These are phyloP conservation scores for Boletus reticuloceps DNA, from an alignment of 768 basidiomycete species.

Conservation along the genomic window DNA sequence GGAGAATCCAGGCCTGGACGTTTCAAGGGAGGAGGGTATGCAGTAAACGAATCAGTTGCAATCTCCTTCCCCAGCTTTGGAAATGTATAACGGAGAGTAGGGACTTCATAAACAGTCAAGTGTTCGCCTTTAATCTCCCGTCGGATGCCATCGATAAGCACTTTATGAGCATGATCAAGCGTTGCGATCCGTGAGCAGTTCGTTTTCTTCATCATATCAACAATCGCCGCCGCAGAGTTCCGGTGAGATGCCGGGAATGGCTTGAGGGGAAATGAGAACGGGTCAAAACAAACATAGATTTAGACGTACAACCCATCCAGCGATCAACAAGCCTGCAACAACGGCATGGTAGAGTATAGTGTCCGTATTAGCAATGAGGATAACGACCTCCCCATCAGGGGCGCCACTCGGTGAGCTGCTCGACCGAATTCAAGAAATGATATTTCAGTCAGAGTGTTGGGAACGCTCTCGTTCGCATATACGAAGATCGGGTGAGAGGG, in stretches of 20 bases:
- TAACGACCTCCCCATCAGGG: constrained; percentile 18
- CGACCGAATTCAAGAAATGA: constrained; percentile 28
- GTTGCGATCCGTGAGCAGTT: constrained; percentile 20
- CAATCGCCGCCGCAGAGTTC: constrained; percentile 42
- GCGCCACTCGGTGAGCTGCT: constrained; percentile 36
- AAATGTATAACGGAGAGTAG: constrained; percentile 28
- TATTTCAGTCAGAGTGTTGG: constrained; percentile 1
- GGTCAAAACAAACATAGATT: constrained; percentile 18
- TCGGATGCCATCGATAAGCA: constrained; percentile 11
- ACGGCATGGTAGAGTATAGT: constrained; percentile 34
- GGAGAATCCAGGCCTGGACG: constrained; percentile 32
- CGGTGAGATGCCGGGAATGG: constrained; percentile 38
- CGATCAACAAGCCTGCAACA: constrained; percentile 35
- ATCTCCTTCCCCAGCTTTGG: constrained; percentile 39
- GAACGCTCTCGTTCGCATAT: constrained; percentile 10
- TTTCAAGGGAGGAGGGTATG: constrained; percentile 11
- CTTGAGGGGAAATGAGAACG: constrained; percentile 22
- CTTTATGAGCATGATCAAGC: constrained; percentile 14
- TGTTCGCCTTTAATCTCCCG: neutral
- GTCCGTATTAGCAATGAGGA: constrained; percentile 29
- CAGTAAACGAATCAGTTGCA: constrained; percentile 10
- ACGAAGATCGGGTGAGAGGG: constrained; percentile 21
- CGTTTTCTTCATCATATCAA: constrained; percentile 21
- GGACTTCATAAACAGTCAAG: constrained; percentile 18
- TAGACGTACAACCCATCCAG: constrained; percentile 36